Percentiles rank a stretch among this genome's conserved stretches.
phyloP scores from a whole-genome alignment of 2,329 filamentous ascomycete genomes.

The Penicillium sclerotiorum region DNA sequence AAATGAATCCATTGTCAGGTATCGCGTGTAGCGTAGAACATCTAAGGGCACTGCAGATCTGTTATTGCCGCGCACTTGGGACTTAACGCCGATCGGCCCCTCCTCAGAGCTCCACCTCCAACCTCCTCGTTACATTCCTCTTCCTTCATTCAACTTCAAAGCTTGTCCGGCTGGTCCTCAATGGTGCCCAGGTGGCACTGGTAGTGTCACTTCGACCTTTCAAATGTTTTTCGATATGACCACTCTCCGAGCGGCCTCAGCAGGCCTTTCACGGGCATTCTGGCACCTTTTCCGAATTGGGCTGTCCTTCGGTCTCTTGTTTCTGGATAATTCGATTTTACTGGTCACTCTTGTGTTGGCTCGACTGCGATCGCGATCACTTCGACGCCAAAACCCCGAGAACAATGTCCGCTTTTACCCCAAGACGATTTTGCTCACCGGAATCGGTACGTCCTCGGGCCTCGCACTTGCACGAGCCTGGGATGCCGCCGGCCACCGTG shows the following conservation, averaged over 20 bases:
- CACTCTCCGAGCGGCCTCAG: constrained; percentile 10
- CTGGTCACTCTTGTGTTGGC: constrained; percentile 24
- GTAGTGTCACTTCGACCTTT: constrained; percentile 22
- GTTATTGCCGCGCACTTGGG: no score
- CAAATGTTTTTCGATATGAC: no score
- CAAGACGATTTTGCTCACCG: constrained; percentile 69
- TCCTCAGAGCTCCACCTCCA: constrained; percentile 1
- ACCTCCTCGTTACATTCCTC: constrained; percentile 5
- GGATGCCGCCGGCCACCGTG: constrained; percentile 65
- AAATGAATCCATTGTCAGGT: no score
- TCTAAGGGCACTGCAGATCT: no score
- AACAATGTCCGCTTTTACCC: constrained; percentile 42
- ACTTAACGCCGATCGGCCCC: constrained; percentile 1
- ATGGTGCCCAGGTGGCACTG: constrained; percentile 28
- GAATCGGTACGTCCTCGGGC: constrained; percentile 72
- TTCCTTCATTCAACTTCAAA: background rate
- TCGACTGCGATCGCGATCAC: background rate
- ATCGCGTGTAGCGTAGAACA: no score
- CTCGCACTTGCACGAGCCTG: constrained; percentile 68
- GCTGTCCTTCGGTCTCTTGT: constrained; percentile 43
- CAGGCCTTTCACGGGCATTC: constrained; percentile 16
- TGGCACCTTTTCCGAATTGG: constrained; percentile 30
- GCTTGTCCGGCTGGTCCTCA: background rate
- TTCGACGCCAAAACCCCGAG: constrained; percentile 27
- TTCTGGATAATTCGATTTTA: constrained; percentile 53